phyloP scores from a whole-genome alignment of 2,329 filamentous ascomycete species.

The Fusarium tupiense region DNA sequence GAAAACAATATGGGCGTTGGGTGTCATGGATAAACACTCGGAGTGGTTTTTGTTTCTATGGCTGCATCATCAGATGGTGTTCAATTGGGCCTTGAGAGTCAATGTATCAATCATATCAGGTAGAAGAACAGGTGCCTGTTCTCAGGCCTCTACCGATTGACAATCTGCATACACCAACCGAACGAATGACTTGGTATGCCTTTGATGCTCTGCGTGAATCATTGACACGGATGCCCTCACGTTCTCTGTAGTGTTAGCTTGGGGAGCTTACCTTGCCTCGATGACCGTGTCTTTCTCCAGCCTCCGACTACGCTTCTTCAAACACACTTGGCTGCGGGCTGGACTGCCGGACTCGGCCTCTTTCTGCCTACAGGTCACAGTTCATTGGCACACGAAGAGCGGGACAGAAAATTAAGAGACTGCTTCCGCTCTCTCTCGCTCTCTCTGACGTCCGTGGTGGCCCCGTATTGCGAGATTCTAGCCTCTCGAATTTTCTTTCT shows the following conservation, averaged over 20 bases:
- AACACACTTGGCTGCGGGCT: background rate
- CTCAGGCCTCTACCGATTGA: background rate
- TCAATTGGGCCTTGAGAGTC: conserved; percentile 1
- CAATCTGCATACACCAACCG: background rate
- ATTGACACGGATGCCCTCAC: background rate
- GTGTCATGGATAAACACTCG: conserved; percentile 30
- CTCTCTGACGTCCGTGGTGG: background rate
- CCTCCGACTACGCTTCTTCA: background rate
- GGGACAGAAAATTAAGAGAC: conserved; percentile 4
- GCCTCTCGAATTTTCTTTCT: conserved; percentile 1
- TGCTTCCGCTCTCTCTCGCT: background rate
- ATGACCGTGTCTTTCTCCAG: background rate
- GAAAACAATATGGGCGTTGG: conserved; percentile 32
- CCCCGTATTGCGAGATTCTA: conserved; percentile 2
- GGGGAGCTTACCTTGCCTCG: background rate
- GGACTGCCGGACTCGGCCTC: conserved; percentile 26
- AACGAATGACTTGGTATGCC: background rate
- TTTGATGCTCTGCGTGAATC: background rate
- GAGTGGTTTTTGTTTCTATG: conserved; percentile 5
- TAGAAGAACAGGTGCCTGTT: background rate
- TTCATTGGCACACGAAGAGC: conserved; percentile 9
- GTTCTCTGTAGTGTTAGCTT: background rate
- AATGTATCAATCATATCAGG: conserved; percentile 12
- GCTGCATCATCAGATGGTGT: background rate
- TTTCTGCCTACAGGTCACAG: conserved; percentile 7